A percentile compares a stretch with the other conserved stretches of the same genome.
These are phyloP conservation scores for Alnus glutinosa DNA, from an alignment of 306 rosid species.

Conservation along the genomic window DNA sequence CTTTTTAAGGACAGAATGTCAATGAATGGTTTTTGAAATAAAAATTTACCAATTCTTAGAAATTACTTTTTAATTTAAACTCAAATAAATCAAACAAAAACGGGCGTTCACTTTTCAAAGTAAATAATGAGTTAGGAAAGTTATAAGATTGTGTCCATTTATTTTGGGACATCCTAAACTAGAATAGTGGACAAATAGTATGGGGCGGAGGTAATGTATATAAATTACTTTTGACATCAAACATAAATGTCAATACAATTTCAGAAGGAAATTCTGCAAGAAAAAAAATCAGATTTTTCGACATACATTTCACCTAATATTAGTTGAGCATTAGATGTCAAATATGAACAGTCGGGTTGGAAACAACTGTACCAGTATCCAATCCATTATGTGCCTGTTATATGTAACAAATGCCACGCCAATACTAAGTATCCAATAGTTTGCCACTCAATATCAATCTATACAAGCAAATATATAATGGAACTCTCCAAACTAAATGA, in stretches of 20 bases:
- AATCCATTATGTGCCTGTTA: not conserved
- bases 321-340: not conserved
- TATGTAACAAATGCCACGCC: not conserved
- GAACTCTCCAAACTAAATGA: conserved; percentile 5
- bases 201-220: not conserved
- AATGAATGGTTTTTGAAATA: too few relatives aligned
- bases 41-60: too few relatives aligned
- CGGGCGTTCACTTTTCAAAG: too few relatives aligned
- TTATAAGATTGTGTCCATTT: too few relatives aligned
- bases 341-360: not conserved
- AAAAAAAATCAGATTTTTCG: not conserved
- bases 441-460: not conserved
- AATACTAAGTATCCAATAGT: not conserved
- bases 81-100: too few relatives aligned
- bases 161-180: too few relatives aligned
- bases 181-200: not conserved
- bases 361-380: not conserved
- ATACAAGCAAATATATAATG: conserved; percentile 18
- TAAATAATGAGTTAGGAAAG: too few relatives aligned
- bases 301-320: not conserved
- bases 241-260: not conserved
- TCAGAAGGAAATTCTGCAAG: not conserved
- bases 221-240: not conserved
- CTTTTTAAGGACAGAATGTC: too few relatives aligned
- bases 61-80: too few relatives aligned